Percentiles rank a stretch among this genome's conserved stretches.
Evolutionary conservation across 768 basidiomycete species (phyloP).

Genomic region (Boletus reticulatus): DNA sequence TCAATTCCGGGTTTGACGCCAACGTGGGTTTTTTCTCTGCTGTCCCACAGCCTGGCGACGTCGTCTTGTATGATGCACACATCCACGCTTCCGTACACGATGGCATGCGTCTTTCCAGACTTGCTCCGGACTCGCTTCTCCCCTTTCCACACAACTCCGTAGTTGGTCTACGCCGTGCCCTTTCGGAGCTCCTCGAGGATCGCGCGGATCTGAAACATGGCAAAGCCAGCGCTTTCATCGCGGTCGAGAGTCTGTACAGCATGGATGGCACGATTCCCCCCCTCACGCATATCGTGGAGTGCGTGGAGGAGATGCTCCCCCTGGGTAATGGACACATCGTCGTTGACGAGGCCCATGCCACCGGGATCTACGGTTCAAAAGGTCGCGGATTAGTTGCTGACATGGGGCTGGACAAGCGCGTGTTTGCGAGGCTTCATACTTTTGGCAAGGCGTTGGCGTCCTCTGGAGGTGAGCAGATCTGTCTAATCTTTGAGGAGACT

Average conservation of each 20-base stretch:
- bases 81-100: conserved; percentile 93
- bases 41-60: conserved; percentile 76
- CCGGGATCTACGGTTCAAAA: conserved; percentile 79
- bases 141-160: conserved; percentile 77
- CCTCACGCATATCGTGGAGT: conserved; percentile 59
- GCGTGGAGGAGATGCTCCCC: conserved; percentile 62
- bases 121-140: conserved; percentile 34
- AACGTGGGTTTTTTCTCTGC: conserved; percentile 85
- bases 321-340: conserved; percentile 66
- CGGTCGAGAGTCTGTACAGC: conserved; percentile 87
- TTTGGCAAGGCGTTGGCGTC: conserved; percentile 91
- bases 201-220: conserved; percentile 39
- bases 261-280: conserved; percentile 96
- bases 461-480: conserved; percentile 67
- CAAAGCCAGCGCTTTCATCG: conserved; percentile 61
- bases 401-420: conserved; percentile 66
- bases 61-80: conserved; percentile 78
- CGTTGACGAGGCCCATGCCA: conserved; percentile 94
- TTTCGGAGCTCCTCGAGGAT: conserved; percentile 41
- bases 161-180: conserved; percentile 40
- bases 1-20: conserved; percentile 93
- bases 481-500: not conserved
- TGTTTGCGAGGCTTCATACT: conserved; percentile 80
- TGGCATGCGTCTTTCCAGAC: conserved; percentile 70
- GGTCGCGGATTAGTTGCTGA: conserved; percentile 74